Base-by-base conservation (phyloP, 2,329 filamentous ascomycete species). In the Fonsecaea pedrosoi region DNA sequence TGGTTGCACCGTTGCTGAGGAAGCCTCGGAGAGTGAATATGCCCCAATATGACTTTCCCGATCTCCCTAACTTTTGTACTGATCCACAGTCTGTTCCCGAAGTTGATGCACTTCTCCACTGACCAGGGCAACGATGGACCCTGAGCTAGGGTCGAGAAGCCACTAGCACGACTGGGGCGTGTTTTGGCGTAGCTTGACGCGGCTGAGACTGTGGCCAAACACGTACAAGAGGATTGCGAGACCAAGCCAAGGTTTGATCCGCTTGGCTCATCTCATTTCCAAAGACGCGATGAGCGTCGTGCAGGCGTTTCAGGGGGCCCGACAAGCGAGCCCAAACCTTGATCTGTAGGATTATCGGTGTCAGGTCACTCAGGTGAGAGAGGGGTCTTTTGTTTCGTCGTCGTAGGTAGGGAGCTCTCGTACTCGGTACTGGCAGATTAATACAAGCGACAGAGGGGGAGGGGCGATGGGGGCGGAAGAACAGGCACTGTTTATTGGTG, bases 201-300 rank as follows among this genome's bases (percentile, higher is more conserved):
- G 37, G 34, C 34, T 50, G 59, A 61, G 30, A 61, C 59, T 54
- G 48, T 54, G 34, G 59, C 59, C 59, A 45, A 61, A 61, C 59
- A 50, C 45, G 59, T 48, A 50, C 50, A 48, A 6, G n/a, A 61
- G 18, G 34, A 61, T 61, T 54, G 54, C 21, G 59, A 54, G 12
- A 54, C 35, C 12, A 34, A 53, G 48, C 59, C 59, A 54, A 61
- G 59, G 34, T 30, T 34, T 54, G 59, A 61, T 61, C 59, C 59
- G 59, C 59, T 61, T 61, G 42, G 59, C 21, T 61, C 45, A 61
- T 61, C 25, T 61, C 59, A 50, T 38, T 38, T 61, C 35, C 32
- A 34, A 35, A 42, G 59, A 38, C 59, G 59, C 59, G 59, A 61
- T 38, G 34, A 30, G 57, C 40, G 57, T 50, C 34, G 57, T 50